Evolutionary conservation across 331 rosid species (phyloP), one percentile per base, ranked within the genome.

Genomic region (Malus hybrid): DNA sequence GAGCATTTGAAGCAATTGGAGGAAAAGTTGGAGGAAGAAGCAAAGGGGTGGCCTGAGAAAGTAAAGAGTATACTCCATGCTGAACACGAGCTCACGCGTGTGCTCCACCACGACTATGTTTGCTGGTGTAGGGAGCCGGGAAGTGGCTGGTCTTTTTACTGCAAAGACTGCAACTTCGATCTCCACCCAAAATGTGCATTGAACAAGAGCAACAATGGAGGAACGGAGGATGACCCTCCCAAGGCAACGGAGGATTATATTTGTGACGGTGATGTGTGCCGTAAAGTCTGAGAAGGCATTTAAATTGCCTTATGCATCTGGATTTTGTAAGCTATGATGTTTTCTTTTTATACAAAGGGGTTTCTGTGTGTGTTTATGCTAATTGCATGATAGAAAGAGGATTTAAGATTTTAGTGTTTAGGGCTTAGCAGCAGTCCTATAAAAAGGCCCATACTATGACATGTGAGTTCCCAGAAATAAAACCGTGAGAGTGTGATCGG

Each of bases 151-250:
- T 76, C 86, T 1, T 82, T 68, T 44, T 70, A 52, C 81, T 85
- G 88, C 12, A 26, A 70, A 57, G 50, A 76, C 24, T 85, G 88
- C 72, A 80, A 85, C 79, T 84, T 84, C 18, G 80, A 84, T 77
- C 81, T 85, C 56, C 86, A 82, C 53, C 88, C 88, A 7, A 77
- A 79, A 19, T 85, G 88, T 26, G 88, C 86, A 69, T 53, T 82
- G 44, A 36, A 36, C 44, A 36, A 36, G 86, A 72, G 80, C 58
- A 80, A 79, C 28, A 46, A 20, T 10, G 77, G 70, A 12, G 78
- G 66, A 48, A 58, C 63, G 16, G 33, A 75, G 68, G 79, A 79
- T 24, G 87, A 80, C 1, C 20, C 66, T 72, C 44, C 55, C 1
- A 73, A 68, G 20, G 29, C 48, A 42, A 20, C 61, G 70, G 79